These are phyloP conservation scores for Paracorniculantispora psalliotae DNA, from an alignment of 2,329 filamentous ascomycete species.

Conservation along the genomic window DNA sequence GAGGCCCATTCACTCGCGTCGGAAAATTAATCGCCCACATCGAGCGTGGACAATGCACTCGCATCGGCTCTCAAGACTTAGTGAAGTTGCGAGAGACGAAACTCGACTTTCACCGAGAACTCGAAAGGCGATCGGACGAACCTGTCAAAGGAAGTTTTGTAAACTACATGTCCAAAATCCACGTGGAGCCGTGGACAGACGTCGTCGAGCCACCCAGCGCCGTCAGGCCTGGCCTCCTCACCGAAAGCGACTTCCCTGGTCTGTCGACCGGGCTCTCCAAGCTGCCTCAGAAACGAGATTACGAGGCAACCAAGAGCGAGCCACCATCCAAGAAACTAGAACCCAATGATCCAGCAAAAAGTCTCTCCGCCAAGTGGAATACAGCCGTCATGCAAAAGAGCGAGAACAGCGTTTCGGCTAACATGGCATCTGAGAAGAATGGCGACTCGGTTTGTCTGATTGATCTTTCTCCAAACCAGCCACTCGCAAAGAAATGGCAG, in stretches of 20 bases:
- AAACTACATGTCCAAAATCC: conserved; percentile 19
- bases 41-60: conserved; percentile 36
- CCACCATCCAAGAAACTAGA: neutral
- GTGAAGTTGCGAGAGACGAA: conserved; percentile 32
- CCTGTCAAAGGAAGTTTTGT: conserved; percentile 25
- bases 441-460: neutral
- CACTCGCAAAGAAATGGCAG: neutral
- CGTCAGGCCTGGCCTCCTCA: neutral
- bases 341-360: neutral
- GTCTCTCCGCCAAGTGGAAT: neutral
- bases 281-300: neutral
- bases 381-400: neutral
- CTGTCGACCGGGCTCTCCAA: neutral
- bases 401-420: neutral
- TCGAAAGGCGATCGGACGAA: conserved; percentile 24
- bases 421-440: neutral
- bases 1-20: conserved; percentile 31
- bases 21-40: conserved; percentile 41
- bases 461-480: neutral
- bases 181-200: neutral
- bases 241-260: neutral
- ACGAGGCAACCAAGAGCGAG: neutral
- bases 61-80: conserved; percentile 30
- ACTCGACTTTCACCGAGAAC: conserved; percentile 29
- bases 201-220: neutral